Percentiles rank a stretch among this genome's conserved stretches.
Conservation (phyloP, 73 alveolate genomes). For the Blepharisma stoltei region DNA sequence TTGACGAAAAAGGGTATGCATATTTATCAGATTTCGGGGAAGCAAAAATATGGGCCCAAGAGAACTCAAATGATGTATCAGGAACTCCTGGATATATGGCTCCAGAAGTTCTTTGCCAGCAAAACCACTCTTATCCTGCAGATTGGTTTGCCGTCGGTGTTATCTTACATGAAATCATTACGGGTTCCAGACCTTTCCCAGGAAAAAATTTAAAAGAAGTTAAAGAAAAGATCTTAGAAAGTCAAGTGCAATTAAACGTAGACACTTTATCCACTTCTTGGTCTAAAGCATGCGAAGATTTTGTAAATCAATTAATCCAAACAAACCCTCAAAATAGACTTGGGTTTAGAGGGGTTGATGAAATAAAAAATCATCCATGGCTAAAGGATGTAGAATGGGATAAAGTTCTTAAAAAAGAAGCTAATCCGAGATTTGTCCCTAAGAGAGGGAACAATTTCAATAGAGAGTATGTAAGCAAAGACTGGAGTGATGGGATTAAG, state of each 20-base stretch:
- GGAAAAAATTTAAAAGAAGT: conserved; percentile 15
- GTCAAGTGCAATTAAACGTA: conserved; percentile 15
- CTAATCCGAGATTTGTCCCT: conserved; percentile 40
- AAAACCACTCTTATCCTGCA: conserved; percentile 43
- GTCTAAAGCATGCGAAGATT: conserved; percentile 94
- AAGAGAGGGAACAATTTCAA: conserved; percentile 51
- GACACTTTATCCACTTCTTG: conserved; percentile 61
- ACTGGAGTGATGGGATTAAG: conserved; percentile 5
- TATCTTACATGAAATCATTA: conserved; percentile 22
- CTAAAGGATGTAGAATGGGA: conserved; percentile 15
- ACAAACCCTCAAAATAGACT: conserved; percentile 76
- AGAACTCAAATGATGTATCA: conserved; percentile 48
- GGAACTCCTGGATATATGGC: conserved; percentile 98
- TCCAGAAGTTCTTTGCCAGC: conserved; percentile 86
- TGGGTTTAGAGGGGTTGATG: conserved; percentile 52
- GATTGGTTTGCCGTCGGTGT: conserved; percentile 11
- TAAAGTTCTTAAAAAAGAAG: neutral
- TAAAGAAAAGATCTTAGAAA: conserved; percentile 19
- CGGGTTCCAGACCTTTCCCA: conserved; percentile 29
- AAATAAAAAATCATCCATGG: conserved; percentile 33
- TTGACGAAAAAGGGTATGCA: conserved; percentile 52
- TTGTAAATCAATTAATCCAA: conserved; percentile 77
- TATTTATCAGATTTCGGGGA: conserved; percentile 65
- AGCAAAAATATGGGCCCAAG: conserved; percentile 47
- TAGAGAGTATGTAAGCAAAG: conserved; percentile 24